Conservation (phyloP, 768 basidiomycete species). For the Boletus tylopilopsis region DNA sequence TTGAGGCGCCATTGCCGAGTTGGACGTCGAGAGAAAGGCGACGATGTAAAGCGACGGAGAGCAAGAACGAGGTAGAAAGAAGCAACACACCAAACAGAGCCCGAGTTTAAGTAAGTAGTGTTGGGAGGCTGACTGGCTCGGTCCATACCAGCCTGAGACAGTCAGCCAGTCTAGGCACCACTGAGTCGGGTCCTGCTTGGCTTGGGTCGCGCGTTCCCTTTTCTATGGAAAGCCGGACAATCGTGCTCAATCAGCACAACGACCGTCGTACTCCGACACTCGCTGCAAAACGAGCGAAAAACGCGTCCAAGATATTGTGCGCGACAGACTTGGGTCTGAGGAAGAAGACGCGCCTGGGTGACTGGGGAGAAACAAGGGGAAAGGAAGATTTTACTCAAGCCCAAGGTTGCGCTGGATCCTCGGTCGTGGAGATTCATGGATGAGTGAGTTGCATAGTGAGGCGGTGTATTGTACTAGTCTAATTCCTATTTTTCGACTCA, state of each 20-base stretch:
- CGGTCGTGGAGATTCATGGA: conserved; percentile 33
- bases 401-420: conserved; percentile 39
- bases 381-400: conserved; percentile 33
- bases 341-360: conserved; percentile 25
- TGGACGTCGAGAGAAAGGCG: not conserved
- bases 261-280: no score
- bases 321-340: conserved; percentile 37
- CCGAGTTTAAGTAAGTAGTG: conserved; percentile 2
- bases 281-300: conserved; percentile 4
- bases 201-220: no score
- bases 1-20: conserved; percentile 24
- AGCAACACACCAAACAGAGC: not conserved
- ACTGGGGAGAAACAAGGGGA: conserved; percentile 30
- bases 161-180: no score
- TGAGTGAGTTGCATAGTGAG: conserved; percentile 17
- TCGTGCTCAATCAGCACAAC: no score
- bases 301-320: conserved; percentile 27
- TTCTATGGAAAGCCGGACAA: no score
- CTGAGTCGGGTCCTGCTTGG: no score
- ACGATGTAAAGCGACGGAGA: conserved; percentile 10
- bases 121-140: conserved; percentile 21
- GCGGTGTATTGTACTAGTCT: not conserved
- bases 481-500: no score
- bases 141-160: not conserved
- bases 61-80: conserved; percentile 11